Evolutionary conservation across 345 rosid genomes (phyloP).

Genomic region (Citrus sp.): DNA sequence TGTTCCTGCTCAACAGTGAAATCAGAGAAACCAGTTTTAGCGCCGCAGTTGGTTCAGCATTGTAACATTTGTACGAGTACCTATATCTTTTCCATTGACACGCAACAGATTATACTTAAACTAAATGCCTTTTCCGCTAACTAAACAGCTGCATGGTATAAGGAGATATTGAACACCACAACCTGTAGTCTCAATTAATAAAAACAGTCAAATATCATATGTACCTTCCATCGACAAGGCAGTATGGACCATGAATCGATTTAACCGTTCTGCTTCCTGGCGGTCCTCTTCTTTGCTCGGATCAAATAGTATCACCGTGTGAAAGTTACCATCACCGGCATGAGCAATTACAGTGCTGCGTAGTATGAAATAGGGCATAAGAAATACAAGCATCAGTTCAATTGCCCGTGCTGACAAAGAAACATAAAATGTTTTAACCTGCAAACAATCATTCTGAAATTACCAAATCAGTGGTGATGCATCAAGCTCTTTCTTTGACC

Average conservation of each 20-base stretch:
- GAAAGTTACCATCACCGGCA: constrained; percentile 97
- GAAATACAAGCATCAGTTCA: neutral
- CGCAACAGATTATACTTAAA: neutral
- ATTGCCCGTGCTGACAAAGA: neutral
- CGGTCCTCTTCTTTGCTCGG: constrained; percentile 61
- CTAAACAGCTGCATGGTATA: neutral
- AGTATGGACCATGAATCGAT: constrained; percentile 67
- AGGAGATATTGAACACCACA: neutral
- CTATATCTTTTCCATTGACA: neutral
- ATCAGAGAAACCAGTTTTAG: constrained; percentile 4
- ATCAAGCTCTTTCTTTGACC: constrained; percentile 70
- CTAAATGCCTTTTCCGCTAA: neutral
- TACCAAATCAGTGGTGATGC: constrained; percentile 72
- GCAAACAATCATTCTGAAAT: neutral
- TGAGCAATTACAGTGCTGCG: constrained; percentile 82
- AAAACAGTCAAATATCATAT: neutral
- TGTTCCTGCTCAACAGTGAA: constrained; percentile 56
- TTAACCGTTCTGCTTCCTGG: constrained; percentile 74
- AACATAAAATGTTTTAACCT: neutral
- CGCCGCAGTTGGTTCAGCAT: neutral
- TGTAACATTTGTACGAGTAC: neutral
- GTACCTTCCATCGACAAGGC: constrained; percentile 90
- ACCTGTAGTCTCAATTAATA: neutral
- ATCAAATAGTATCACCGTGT: constrained; percentile 72
- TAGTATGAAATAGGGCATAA: constrained; percentile 7